phyloP scores from a whole-genome alignment of 2,329 filamentous ascomycete species.

The Neocatenulostroma microsporum region DNA sequence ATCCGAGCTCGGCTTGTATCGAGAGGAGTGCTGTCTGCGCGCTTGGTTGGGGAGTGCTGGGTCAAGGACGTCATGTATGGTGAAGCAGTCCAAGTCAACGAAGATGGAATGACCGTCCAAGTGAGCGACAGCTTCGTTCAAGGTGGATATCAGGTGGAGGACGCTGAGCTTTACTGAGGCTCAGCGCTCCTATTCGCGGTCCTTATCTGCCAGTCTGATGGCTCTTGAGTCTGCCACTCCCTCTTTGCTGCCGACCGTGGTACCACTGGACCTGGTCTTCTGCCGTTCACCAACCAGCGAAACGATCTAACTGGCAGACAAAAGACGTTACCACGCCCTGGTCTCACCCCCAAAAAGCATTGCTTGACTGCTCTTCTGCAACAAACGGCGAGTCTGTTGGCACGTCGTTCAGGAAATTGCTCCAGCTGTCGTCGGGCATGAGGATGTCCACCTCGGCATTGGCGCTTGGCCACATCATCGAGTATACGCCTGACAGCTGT shows the following conservation, averaged over 20 bases:
- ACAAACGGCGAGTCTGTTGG: conserved; percentile 10
- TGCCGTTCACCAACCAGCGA: too few relatives aligned
- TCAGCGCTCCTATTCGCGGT: too few relatives aligned
- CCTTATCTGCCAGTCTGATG: too few relatives aligned
- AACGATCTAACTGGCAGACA: too few relatives aligned
- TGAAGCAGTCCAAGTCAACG: background rate
- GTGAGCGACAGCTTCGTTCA: background rate
- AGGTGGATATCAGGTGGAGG: background rate
- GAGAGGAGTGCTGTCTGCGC: background rate
- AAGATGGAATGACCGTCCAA: background rate
- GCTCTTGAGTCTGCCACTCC: too few relatives aligned
- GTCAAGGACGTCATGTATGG: background rate
- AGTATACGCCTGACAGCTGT: conserved; percentile 37
- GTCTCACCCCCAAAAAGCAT: too few relatives aligned
- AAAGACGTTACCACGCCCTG: too few relatives aligned
- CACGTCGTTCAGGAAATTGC: conserved; percentile 13
- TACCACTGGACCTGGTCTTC: too few relatives aligned
- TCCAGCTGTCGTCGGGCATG: conserved; percentile 19
- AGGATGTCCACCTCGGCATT: conserved; percentile 18
- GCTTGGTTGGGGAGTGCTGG: conserved; percentile 1
- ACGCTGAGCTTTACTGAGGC: background rate
- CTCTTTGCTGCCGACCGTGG: too few relatives aligned
- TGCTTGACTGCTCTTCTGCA: too few relatives aligned
- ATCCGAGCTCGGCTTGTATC: too few relatives aligned
- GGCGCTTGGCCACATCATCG: conserved; percentile 42